phyloP scores from a whole-genome alignment of 192 early-diverging fungal species.

The Backusella liffmaniae region DNA sequence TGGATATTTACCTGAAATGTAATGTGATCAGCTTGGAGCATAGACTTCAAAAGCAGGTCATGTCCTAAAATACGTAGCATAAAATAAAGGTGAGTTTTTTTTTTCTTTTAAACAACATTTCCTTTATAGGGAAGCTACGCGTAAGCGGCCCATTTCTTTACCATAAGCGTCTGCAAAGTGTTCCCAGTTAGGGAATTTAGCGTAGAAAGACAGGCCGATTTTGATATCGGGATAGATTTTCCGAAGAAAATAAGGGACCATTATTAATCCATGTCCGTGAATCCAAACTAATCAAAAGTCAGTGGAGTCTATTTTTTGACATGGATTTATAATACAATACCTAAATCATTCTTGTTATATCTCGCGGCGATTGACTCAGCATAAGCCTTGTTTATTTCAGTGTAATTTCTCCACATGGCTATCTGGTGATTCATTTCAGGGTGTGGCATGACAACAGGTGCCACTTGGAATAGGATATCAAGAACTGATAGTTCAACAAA shows the following conservation, averaged over 20 bases:
- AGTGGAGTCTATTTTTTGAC: background rate
- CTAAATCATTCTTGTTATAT: background rate
- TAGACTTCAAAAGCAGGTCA: background rate
- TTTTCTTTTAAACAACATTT: background rate
- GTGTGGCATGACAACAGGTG: background rate
- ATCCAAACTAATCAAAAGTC: conserved; percentile 10
- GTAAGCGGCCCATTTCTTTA: background rate
- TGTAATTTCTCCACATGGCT: background rate
- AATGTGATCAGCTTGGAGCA: background rate
- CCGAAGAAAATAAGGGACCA: conserved; percentile 5
- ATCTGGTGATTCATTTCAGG: background rate
- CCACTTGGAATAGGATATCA: background rate
- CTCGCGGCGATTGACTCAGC: background rate
- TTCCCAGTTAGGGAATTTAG: background rate
- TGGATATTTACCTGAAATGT: background rate
- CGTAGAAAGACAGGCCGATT: background rate
- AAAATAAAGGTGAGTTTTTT: background rate
- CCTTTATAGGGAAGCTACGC: background rate
- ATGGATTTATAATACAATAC: conserved; percentile 4
- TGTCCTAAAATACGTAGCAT: background rate
- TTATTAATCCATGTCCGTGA: conserved; percentile 5
- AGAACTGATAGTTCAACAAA: background rate
- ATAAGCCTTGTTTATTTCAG: background rate
- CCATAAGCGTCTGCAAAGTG: background rate
- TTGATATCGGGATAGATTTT: conserved; percentile 9